A percentile compares a stretch with the other conserved stretches of the same genome.
Evolutionary conservation across 2,329 filamentous ascomycete genomes (phyloP).

Genomic region (Fusarium domesticum): DNA sequence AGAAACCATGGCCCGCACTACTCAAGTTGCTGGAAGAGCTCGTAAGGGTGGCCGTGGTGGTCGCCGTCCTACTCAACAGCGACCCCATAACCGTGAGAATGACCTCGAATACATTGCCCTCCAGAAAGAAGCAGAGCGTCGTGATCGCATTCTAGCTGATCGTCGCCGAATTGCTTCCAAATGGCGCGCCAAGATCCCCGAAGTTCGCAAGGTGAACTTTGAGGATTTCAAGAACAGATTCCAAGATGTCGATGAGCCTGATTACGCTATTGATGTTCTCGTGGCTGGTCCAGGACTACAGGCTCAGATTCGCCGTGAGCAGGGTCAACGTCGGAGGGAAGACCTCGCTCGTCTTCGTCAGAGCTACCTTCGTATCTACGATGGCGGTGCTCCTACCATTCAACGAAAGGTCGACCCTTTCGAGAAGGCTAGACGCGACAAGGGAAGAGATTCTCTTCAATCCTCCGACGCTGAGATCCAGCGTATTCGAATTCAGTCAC

Average conservation of each 20-base stretch:
- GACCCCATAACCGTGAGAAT: constrained; percentile 24
- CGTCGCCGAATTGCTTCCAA: constrained; percentile 36
- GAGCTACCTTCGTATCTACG: constrained; percentile 25
- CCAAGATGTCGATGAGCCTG: constrained; percentile 33
- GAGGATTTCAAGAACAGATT: constrained; percentile 45
- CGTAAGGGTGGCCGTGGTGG: no score
- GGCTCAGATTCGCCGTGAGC: constrained; percentile 40
- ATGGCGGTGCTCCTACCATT: background rate
- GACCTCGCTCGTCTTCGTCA: constrained; percentile 35
- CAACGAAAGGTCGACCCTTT: constrained; percentile 9
- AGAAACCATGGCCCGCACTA: constrained; percentile 17
- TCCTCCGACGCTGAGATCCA: constrained; percentile 30
- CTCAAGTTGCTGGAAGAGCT: constrained; percentile 1
- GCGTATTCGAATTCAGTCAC: constrained; percentile 42
- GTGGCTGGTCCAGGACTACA: constrained; percentile 34
- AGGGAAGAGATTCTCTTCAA: constrained; percentile 21
- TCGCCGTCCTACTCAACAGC: constrained; percentile 7
- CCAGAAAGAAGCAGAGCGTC: constrained; percentile 37
- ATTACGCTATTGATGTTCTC: constrained; percentile 42
- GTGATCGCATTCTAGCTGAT: constrained; percentile 37
- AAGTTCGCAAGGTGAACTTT: constrained; percentile 41
- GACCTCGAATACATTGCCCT: constrained; percentile 32
- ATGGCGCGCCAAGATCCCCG: constrained; percentile 41
- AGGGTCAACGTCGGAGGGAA: constrained; percentile 36
- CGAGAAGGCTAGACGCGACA: constrained; percentile 25